Percentiles rank a stretch among this genome's conserved stretches.
Evolutionary conservation across 352 stramenopile genomes (phyloP).

Genomic region (Phytophthora capsici): DNA sequence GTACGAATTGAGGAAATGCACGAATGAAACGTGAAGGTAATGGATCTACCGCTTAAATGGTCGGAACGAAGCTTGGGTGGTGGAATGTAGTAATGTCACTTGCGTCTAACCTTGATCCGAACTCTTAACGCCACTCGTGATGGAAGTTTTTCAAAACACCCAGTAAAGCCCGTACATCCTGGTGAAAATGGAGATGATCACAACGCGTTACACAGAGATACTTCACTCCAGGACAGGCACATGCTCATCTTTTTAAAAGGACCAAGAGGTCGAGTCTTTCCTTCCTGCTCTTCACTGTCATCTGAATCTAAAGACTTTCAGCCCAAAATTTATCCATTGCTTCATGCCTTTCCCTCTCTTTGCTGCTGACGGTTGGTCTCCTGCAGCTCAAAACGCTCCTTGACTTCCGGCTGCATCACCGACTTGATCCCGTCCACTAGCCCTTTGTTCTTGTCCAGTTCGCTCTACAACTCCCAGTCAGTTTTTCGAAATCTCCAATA

Average conservation of each 20-base stretch:
- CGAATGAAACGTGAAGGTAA: slow-evolving; percentile 18
- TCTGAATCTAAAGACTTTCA: background rate
- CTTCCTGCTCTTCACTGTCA: slow-evolving; percentile 2
- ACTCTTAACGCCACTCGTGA: slow-evolving; percentile 5
- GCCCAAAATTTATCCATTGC: background rate
- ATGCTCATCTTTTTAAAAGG: background rate
- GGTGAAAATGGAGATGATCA: background rate
- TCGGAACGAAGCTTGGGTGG: slow-evolving; percentile 10
- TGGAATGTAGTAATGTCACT: slow-evolving; percentile 23
- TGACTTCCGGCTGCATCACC: slow-evolving; percentile 68
- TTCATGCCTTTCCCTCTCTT: slow-evolving; percentile 5
- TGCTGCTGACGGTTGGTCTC: slow-evolving; percentile 34
- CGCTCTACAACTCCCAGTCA: slow-evolving; percentile 42
- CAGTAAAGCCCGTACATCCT: background rate
- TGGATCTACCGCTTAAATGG: slow-evolving; percentile 3
- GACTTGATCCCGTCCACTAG: slow-evolving; percentile 71
- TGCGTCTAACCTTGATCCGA: background rate
- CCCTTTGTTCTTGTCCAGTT: slow-evolving; percentile 65
- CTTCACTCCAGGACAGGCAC: background rate
- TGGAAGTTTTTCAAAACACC: slow-evolving; percentile 1
- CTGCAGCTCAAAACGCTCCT: slow-evolving; percentile 56
- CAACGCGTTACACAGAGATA: background rate
- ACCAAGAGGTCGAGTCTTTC: background rate
- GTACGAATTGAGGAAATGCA: slow-evolving; percentile 12
- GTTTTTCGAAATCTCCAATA: background rate